Conservation (phyloP, 495 filamentous ascomycete species). For the Zalerion maritima region DNA sequence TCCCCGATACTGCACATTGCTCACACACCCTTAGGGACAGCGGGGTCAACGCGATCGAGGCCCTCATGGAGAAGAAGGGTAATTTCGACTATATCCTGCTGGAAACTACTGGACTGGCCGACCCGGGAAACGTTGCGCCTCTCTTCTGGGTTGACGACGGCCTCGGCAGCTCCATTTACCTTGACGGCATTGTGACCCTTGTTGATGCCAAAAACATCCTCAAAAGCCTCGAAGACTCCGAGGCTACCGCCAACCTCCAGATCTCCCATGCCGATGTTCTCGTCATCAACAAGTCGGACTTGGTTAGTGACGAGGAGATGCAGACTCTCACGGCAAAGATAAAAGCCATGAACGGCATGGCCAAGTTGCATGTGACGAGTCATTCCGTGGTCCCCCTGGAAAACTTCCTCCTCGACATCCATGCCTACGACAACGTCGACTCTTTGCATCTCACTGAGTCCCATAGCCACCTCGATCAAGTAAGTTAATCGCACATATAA, state of each 20-base stretch:
- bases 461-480: constrained; percentile 73
- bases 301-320: constrained; percentile 59
- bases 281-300: constrained; percentile 85
- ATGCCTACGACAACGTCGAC: constrained; percentile 77
- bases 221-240: constrained; percentile 59
- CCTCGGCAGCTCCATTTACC: constrained; percentile 81
- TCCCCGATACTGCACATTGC: background rate
- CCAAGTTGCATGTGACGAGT: constrained; percentile 67
- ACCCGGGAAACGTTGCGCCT: constrained; percentile 90
- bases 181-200: constrained; percentile 91
- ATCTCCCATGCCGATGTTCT: constrained; percentile 96
- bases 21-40: constrained; percentile 45
- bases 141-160: constrained; percentile 97
- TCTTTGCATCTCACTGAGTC: constrained; percentile 51
- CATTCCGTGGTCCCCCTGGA: constrained; percentile 73
- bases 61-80: constrained; percentile 86
- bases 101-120: constrained; percentile 89
- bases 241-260: constrained; percentile 84
- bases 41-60: constrained; percentile 87
- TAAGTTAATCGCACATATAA: constrained; percentile 21
- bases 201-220: constrained; percentile 92
- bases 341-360: constrained; percentile 74
- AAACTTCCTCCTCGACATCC: constrained; percentile 72
- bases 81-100: constrained; percentile 96
- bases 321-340: constrained; percentile 50